Percentiles rank a stretch among this genome's conserved stretches.
Evolutionary conservation across 2,329 filamentous ascomycete species (phyloP).

Genomic region (Anthostomella pinea): DNA sequence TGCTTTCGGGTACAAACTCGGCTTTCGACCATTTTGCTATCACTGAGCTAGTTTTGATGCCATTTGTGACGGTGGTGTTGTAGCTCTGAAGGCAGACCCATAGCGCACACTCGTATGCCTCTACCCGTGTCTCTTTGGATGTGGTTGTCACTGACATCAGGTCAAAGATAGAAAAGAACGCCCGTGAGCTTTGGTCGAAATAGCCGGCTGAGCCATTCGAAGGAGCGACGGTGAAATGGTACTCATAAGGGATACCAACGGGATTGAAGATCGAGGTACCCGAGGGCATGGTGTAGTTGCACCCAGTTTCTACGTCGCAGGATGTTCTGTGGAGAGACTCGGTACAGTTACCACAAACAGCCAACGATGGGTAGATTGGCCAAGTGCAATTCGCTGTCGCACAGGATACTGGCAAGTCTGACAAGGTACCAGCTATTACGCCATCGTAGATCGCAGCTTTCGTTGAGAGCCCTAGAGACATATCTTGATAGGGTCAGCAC

Average conservation of each 20-base stretch:
- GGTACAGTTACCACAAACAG: slow-evolving; percentile 35
- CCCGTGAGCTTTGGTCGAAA: slow-evolving; percentile 17
- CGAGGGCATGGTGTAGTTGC: slow-evolving; percentile 30
- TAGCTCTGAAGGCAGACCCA: slow-evolving; percentile 38
- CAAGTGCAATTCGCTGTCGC: slow-evolving; percentile 35
- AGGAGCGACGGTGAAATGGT: slow-evolving; percentile 30
- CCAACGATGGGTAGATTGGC: slow-evolving; percentile 36
- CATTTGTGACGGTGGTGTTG: slow-evolving; percentile 28
- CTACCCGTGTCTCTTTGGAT: slow-evolving; percentile 13
- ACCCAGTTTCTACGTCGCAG: slow-evolving; percentile 20
- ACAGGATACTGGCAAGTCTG: slow-evolving; percentile 27
- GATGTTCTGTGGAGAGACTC: slow-evolving; percentile 11
- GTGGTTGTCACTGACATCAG: slow-evolving; percentile 30
- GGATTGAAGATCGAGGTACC: slow-evolving; percentile 28
- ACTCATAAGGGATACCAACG: slow-evolving; percentile 20
- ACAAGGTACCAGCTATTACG: slow-evolving; percentile 31
- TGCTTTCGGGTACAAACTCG: slow-evolving; percentile 24
- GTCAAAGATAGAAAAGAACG: slow-evolving; percentile 37
- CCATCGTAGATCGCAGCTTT: slow-evolving; percentile 39
- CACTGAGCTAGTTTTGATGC: slow-evolving; percentile 24
- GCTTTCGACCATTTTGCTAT: slow-evolving; percentile 31
- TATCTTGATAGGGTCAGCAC: slow-evolving; percentile 13
- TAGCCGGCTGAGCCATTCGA: slow-evolving; percentile 19
- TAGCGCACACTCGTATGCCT: slow-evolving; percentile 33
- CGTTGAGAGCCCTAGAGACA: slow-evolving; percentile 31